These are phyloP conservation scores for Aspergillus pseudonomiae DNA, from an alignment of 2,329 filamentous ascomycete genomes.

Conservation along the genomic window DNA sequence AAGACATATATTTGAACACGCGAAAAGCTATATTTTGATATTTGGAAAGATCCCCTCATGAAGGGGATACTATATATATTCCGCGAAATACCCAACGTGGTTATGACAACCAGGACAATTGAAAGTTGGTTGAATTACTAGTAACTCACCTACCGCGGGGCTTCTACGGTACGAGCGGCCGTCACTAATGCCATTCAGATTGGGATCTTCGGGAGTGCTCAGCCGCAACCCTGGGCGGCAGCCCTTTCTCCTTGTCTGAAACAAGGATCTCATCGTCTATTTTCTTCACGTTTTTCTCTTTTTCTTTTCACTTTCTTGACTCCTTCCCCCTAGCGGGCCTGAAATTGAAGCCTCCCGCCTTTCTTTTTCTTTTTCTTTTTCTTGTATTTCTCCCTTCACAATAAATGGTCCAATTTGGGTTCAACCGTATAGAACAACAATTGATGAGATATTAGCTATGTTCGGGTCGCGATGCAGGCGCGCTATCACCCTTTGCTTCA, in stretches of 20 bases:
- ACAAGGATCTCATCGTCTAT: not conserved
- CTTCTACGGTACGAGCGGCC: no score
- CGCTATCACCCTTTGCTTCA: constrained; percentile 15
- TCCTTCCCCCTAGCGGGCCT: not conserved
- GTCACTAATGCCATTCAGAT: not conserved
- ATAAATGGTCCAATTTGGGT: not conserved
- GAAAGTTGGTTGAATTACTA: not conserved
- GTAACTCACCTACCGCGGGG: no score
- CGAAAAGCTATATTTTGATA: not conserved
- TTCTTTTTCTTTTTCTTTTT: not conserved
- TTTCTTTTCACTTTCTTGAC: not conserved
- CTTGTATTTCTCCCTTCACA: not conserved
- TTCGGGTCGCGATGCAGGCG: constrained; percentile 16
- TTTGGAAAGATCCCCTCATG: not conserved
- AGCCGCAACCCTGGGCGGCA: not conserved
- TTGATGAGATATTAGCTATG: constrained; percentile 12
- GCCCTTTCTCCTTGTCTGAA: not conserved
- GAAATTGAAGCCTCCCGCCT: not conserved
- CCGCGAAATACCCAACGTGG: not conserved
- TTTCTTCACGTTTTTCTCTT: not conserved
- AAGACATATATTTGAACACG: not conserved
- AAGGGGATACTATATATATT: not conserved
- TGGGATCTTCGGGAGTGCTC: not conserved
- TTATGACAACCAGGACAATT: not conserved
- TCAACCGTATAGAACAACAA: not conserved